Conservation (phyloP, 1,284 basidiomycete genomes). For the Xanthoconium separans region DNA sequence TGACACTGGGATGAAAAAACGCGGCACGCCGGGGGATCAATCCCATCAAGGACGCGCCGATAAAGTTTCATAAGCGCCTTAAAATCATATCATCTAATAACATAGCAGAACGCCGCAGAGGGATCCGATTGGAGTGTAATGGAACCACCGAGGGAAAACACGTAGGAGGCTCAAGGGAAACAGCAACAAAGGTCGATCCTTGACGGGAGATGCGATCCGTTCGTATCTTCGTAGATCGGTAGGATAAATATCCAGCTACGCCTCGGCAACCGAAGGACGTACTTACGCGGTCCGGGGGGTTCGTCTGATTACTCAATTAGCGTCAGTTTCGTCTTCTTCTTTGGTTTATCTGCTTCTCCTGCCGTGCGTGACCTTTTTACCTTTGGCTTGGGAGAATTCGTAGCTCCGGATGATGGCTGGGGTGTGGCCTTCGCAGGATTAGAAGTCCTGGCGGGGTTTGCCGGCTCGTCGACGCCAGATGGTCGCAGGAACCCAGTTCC, state of each 20-base stretch:
- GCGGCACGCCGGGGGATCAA: slow-evolving; percentile 28
- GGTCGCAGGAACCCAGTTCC: slow-evolving; percentile 21
- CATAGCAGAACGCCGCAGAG: slow-evolving; percentile 16
- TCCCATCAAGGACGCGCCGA: slow-evolving; percentile 27
- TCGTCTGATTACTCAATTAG: slow-evolving; percentile 26
- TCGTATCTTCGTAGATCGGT: slow-evolving; percentile 19
- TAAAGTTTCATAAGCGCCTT: slow-evolving; percentile 33
- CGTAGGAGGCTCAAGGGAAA: slow-evolving; percentile 8
- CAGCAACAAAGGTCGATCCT: slow-evolving; percentile 22
- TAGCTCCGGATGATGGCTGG: slow-evolving; percentile 8
- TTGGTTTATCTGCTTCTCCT: slow-evolving; percentile 17
- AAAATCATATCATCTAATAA: slow-evolving; percentile 24
- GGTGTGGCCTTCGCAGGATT: slow-evolving; percentile 5
- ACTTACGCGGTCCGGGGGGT: slow-evolving; percentile 12
- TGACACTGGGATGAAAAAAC: slow-evolving; percentile 16
- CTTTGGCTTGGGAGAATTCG: slow-evolving; percentile 8
- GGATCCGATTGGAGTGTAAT: slow-evolving; percentile 22
- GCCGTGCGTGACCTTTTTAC: slow-evolving; percentile 20
- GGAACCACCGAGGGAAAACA: slow-evolving; percentile 18
- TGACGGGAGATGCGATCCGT: slow-evolving; percentile 14
- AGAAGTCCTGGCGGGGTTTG: slow-evolving; percentile 9
- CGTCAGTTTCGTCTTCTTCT: slow-evolving; percentile 28
- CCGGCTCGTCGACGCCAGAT: slow-evolving; percentile 20
- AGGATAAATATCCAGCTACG: slow-evolving; percentile 10
- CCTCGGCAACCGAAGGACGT: slow-evolving; percentile 25